A percentile compares a stretch with the other conserved stretches of the same genome.
phyloP scores from a whole-genome alignment of 2,329 filamentous ascomycete genomes.

The Sporothrix brasiliensis region DNA sequence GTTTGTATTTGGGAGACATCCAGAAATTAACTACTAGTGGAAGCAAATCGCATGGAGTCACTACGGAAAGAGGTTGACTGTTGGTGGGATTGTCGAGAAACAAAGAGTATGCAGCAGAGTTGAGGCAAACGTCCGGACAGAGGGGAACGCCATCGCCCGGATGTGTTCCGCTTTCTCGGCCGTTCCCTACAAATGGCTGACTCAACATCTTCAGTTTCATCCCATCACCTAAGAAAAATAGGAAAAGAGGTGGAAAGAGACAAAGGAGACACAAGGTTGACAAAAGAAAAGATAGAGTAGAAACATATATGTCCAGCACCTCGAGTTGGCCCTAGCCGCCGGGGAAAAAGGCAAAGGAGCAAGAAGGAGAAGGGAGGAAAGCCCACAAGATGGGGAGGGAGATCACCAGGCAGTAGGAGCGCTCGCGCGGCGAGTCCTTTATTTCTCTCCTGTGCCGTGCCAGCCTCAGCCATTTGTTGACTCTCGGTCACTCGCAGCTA shows the following conservation, averaged over 20 bases:
- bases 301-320: constrained; percentile 34
- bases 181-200: background rate
- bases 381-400: background rate
- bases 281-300: constrained; percentile 27
- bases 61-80: constrained; percentile 1
- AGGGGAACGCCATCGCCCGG: constrained; percentile 10
- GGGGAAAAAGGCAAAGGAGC: background rate
- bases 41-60: constrained; percentile 21
- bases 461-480: background rate
- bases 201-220: background rate
- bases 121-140: background rate
- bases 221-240: background rate
- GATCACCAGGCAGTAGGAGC: background rate
- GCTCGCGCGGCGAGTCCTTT: constrained; percentile 32
- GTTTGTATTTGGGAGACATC: constrained; percentile 15
- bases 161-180: background rate
- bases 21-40: background rate
- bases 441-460: background rate
- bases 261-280: constrained; percentile 31
- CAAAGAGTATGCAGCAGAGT: too few relatives aligned
- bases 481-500: background rate
- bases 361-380: background rate
- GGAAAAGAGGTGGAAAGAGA: constrained; percentile 16
- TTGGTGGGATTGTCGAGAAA: background rate
- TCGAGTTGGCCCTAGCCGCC: constrained; percentile 22